Percentiles rank a stretch among this genome's conserved stretches.
phyloP scores from a whole-genome alignment of 164 flowering plant genomes.

The Aristolochia fimbriata region DNA sequence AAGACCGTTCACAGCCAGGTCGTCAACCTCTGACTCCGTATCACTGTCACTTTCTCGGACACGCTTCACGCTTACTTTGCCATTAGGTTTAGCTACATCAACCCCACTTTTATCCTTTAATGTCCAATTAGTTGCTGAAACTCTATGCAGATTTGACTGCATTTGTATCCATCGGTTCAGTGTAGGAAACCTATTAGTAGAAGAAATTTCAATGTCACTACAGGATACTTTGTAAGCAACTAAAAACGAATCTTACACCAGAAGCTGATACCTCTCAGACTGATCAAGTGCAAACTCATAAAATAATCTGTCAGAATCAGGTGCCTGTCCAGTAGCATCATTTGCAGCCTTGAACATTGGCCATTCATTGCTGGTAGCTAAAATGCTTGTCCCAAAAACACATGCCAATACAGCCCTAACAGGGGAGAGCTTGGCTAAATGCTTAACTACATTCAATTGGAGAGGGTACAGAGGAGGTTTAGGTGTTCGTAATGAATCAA shows the following conservation, averaged over 20 bases:
- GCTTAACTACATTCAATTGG: constrained; percentile 77
- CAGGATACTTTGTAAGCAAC: neutral
- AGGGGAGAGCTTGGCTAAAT: constrained; percentile 84
- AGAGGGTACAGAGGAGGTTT: constrained; percentile 75
- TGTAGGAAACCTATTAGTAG: constrained; percentile 71
- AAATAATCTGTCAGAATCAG: constrained; percentile 75
- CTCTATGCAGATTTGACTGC: constrained; percentile 93
- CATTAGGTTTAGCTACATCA: constrained; percentile 24
- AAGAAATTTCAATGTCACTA: constrained; percentile 7
- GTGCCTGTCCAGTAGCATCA: constrained; percentile 38
- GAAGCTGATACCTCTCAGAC: constrained; percentile 70
- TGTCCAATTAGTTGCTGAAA: constrained; percentile 73
- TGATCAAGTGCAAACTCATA: constrained; percentile 97
- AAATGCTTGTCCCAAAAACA: constrained; percentile 88
- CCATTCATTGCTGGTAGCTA: constrained; percentile 51
- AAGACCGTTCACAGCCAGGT: constrained; percentile 25
- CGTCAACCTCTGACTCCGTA: constrained; percentile 78
- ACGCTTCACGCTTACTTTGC: constrained; percentile 55
- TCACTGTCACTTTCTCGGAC: constrained; percentile 72
- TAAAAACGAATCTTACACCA: neutral
- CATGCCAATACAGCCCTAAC: constrained; percentile 91
- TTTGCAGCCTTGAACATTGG: constrained; percentile 42
- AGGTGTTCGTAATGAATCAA: constrained; percentile 42
- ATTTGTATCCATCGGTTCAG: constrained; percentile 98
- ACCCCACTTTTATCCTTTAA: constrained; percentile 28